These are phyloP conservation scores for Acacia concinna DNA, from an alignment of 331 rosid genomes.

Conservation along the genomic window DNA sequence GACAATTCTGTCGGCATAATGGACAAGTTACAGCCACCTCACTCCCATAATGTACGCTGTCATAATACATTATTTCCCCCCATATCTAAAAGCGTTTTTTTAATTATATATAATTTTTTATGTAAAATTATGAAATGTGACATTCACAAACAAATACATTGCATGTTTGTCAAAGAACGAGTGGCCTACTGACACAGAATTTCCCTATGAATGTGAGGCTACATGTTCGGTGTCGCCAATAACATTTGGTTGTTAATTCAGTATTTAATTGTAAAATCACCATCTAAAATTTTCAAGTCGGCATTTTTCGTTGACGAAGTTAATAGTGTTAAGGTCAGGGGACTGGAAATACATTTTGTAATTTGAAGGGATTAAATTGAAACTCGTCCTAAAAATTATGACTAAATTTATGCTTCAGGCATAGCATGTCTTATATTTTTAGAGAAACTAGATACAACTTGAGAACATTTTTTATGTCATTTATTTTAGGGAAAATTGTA, in stretches of 20 bases:
- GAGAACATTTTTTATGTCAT: too few species aligned
- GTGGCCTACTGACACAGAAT: too few species aligned
- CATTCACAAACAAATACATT: background rate
- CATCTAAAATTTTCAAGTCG: too few species aligned
- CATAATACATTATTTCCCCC: background rate
- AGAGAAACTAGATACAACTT: too few species aligned
- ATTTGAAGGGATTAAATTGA: background rate
- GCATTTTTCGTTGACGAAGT: too few species aligned
- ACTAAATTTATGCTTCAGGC: too few species aligned
- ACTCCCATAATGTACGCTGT: background rate
- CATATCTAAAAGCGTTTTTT: background rate
- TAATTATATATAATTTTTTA: background rate
- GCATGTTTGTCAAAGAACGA: background rate
- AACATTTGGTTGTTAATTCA: too few species aligned
- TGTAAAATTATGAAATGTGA: background rate
- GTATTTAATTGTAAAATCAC: too few species aligned
- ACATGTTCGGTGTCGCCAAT: accelerated
- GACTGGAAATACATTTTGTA: too few species aligned
- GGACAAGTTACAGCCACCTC: conserved; percentile 17
- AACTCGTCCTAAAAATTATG: too few species aligned
- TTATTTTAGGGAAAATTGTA: too few species aligned
- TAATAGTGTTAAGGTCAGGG: background rate
- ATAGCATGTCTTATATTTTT: too few species aligned
- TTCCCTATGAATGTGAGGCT: background rate
- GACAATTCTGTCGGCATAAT: conserved; percentile 23